Base-by-base conservation (phyloP, 1,284 basidiomycete species). In the Hemileia vastatrix region DNA sequence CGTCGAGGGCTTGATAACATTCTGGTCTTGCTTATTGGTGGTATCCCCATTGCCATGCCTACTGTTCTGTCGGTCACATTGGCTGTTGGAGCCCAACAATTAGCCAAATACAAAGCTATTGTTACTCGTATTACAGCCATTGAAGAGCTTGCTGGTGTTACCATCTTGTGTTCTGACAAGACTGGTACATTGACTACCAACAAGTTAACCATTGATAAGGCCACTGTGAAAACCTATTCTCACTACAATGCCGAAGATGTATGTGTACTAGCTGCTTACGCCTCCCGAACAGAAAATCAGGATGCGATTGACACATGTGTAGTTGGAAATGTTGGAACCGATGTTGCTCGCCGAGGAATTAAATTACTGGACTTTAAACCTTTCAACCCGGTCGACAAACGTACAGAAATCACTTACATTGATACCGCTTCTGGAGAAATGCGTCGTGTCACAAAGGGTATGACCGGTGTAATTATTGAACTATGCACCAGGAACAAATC, bases 321-420 rank as follows among this genome's bases (percentile, higher is more conserved):
- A 31, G 80, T 82, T 65, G 86, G 90, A 62, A 81, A 94, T 63
- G 84, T 85, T 61, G 87, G 90, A 76, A 73, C 84, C 4, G 53
- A 77, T 48, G 82, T 82, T 67, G 91, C 93, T 66, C 92, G 92
- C 70, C 83, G 83, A 64, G 93, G 92, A 57, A 95, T 97, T 80
- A 91, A 90, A 77, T 84, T 96, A 63, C 82, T 96, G 75, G 91
- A 97, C 80, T 98, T 98, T 84, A 96, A 94, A 82, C 92, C 94
- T 18, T 97, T 97, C 84, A 94, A 97, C 83, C 93, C 94, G 63
- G 90, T 94, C 71, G 91, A 94, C 83, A 97, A 97, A 84, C 90
- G 93, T 77, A 97, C 93, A 66, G 92, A 96, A 80, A 93, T 95
- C 76, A 97, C 94, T 61, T 96, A 96, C 82, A 86, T 85, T 66